phyloP scores from a whole-genome alignment of 768 basidiomycete genomes.

The Cubamyces sp. region DNA sequence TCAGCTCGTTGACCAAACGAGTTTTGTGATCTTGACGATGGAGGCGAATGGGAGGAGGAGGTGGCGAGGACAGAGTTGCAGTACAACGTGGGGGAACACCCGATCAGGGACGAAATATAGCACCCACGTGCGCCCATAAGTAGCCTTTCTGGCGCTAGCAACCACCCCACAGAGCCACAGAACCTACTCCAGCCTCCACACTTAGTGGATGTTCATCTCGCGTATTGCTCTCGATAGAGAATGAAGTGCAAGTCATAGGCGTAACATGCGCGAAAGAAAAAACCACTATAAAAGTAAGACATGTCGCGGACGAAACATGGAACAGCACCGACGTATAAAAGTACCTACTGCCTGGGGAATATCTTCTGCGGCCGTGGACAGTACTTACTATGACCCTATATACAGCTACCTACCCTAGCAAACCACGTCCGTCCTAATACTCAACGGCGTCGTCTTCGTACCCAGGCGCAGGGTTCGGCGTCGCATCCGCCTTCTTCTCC shows the following conservation, averaged over 20 bases:
- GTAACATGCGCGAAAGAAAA: no score
- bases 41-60: not conserved
- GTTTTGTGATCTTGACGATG: not conserved
- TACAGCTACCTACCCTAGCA: not conserved
- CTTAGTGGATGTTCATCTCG: no score
- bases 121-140: constrained; percentile 1
- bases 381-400: not conserved
- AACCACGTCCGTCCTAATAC: constrained; percentile 46
- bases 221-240: no score
- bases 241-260: no score
- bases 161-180: no score
- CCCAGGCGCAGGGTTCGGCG: constrained; percentile 53
- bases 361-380: no score
- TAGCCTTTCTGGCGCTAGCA: no score
- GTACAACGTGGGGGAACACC: not conserved
- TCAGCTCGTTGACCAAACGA: not conserved
- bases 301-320: no score
- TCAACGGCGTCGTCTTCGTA: constrained; percentile 85
- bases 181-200: no score
- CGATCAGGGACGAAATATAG: constrained; percentile 10
- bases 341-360: no score
- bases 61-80: constrained; percentile 1
- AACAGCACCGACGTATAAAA: no score
- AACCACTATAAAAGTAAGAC: no score
- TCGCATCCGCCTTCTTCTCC: constrained; percentile 46